Evolutionary conservation across 1,284 basidiomycete genomes (phyloP).

Genomic region (Leccinum pachyderme): DNA sequence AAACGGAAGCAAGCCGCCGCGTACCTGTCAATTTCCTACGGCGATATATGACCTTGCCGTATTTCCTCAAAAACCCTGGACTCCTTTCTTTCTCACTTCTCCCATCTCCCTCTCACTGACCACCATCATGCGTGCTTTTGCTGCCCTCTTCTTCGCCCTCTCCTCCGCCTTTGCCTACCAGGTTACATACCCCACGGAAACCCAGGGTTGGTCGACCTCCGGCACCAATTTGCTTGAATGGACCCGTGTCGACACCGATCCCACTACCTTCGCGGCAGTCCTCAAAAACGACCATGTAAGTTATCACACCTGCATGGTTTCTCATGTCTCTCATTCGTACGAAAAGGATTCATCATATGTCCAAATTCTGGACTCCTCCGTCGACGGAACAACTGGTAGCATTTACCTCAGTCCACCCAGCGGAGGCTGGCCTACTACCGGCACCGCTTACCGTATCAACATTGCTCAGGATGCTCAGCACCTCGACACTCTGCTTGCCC

Average conservation of each 20-base stretch:
- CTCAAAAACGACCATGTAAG: slow-evolving; percentile 59
- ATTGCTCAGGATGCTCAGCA: slow-evolving; percentile 50
- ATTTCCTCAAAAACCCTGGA: not conserved
- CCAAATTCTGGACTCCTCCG: slow-evolving; percentile 49
- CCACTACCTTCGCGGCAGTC: slow-evolving; percentile 63
- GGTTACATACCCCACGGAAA: slow-evolving; percentile 52
- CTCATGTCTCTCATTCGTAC: not conserved
- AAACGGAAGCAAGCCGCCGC: slow-evolving; percentile 10
- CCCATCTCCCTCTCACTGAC: slow-evolving; percentile 3
- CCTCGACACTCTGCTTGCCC: slow-evolving; percentile 56
- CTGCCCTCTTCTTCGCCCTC: slow-evolving; percentile 48
- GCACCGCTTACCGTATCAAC: slow-evolving; percentile 65
- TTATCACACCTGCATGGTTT: not conserved
- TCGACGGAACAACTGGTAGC: slow-evolving; percentile 42
- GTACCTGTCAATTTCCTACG: slow-evolving; percentile 1
- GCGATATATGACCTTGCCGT: slow-evolving; percentile 7
- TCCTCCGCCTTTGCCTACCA: slow-evolving; percentile 59
- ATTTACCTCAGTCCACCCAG: slow-evolving; percentile 48
- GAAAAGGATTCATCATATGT: slow-evolving; percentile 27
- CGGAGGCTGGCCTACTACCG: slow-evolving; percentile 55
- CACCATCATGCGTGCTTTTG: slow-evolving; percentile 46
- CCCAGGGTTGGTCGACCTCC: slow-evolving; percentile 55
- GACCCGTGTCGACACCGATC: slow-evolving; percentile 64
- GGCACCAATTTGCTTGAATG: slow-evolving; percentile 62
- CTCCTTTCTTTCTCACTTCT: not conserved